phyloP scores from a whole-genome alignment of 495 filamentous ascomycete species.

The Hypoxylon fuscum region DNA sequence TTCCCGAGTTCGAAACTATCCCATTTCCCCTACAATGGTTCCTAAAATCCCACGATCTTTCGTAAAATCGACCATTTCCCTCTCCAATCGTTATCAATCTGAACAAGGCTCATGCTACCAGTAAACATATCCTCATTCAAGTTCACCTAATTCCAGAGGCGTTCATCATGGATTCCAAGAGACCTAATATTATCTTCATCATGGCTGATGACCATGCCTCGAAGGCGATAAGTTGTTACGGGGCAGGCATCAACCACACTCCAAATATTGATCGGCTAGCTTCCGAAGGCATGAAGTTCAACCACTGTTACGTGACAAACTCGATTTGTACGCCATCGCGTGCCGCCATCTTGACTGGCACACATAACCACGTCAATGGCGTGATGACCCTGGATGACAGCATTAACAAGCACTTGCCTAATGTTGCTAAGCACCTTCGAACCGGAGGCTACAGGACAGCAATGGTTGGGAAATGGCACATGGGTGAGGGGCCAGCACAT shows the following conservation, averaged over 20 bases:
- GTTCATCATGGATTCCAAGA: slow-evolving; percentile 12
- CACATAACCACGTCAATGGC: slow-evolving; percentile 57
- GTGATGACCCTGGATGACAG: slow-evolving; percentile 53
- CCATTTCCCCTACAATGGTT: too few relatives aligned
- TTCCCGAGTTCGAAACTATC: too few relatives aligned
- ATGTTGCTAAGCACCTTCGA: slow-evolving; percentile 53
- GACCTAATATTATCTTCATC: slow-evolving; percentile 57
- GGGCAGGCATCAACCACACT: slow-evolving; percentile 55
- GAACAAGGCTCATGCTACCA: neutral
- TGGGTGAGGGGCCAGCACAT: slow-evolving; percentile 51
- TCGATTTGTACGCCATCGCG: slow-evolving; percentile 56
- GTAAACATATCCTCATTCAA: neutral
- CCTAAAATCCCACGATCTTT: too few relatives aligned
- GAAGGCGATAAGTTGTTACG: slow-evolving; percentile 53
- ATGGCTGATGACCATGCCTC: slow-evolving; percentile 60
- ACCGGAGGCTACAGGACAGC: slow-evolving; percentile 54
- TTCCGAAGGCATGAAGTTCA: slow-evolving; percentile 56
- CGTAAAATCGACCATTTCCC: too few relatives aligned
- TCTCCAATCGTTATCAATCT: neutral
- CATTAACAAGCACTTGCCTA: slow-evolving; percentile 55
- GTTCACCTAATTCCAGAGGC: neutral
- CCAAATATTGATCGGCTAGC: slow-evolving; percentile 55
- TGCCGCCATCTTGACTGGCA: slow-evolving; percentile 55
- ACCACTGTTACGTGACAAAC: slow-evolving; percentile 60
- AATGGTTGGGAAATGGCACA: slow-evolving; percentile 58